These are phyloP conservation scores for Lentithecium fluviatile DNA, from an alignment of 495 filamentous ascomycete species.

Conservation along the genomic window DNA sequence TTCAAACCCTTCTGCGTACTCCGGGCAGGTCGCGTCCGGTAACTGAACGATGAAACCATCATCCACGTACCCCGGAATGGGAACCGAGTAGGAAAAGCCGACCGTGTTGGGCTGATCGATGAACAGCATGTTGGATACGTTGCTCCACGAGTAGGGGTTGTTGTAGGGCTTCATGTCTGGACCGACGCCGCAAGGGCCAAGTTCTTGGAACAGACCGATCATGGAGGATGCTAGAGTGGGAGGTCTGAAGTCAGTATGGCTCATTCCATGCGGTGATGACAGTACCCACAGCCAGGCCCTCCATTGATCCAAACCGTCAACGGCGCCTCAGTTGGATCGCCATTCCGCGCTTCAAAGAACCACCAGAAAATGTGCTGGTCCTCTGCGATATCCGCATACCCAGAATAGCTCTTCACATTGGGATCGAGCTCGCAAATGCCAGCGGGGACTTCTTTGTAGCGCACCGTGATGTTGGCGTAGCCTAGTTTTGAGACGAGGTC, in stretches of 20 bases:
- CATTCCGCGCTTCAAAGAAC: slow-evolving; percentile 50
- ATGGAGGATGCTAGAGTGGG: slow-evolving; percentile 32
- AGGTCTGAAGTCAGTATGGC: too few species aligned
- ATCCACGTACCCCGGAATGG: slow-evolving; percentile 51
- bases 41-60: slow-evolving; percentile 43
- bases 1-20: slow-evolving; percentile 47
- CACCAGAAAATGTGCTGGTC: slow-evolving; percentile 63
- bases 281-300: slow-evolving; percentile 49
- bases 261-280: too few species aligned
- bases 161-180: slow-evolving; percentile 47
- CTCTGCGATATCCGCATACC: slow-evolving; percentile 63
- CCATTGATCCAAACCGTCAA: slow-evolving; percentile 64
- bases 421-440: slow-evolving; percentile 68
- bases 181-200: slow-evolving; percentile 48
- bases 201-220: slow-evolving; percentile 47
- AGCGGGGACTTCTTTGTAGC: slow-evolving; percentile 61
- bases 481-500: slow-evolving; percentile 54
- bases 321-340: slow-evolving; percentile 45
- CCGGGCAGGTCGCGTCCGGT: slow-evolving; percentile 56
- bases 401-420: slow-evolving; percentile 63
- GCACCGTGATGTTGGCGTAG: slow-evolving; percentile 49
- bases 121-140: slow-evolving; percentile 42
- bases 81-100: slow-evolving; percentile 50
- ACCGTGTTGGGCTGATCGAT: slow-evolving; percentile 47
- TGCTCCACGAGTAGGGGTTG: slow-evolving; percentile 60